Evolutionary conservation across 2,329 filamentous ascomycete species (phyloP).

Genomic region (Calonectria multiphialidica): DNA sequence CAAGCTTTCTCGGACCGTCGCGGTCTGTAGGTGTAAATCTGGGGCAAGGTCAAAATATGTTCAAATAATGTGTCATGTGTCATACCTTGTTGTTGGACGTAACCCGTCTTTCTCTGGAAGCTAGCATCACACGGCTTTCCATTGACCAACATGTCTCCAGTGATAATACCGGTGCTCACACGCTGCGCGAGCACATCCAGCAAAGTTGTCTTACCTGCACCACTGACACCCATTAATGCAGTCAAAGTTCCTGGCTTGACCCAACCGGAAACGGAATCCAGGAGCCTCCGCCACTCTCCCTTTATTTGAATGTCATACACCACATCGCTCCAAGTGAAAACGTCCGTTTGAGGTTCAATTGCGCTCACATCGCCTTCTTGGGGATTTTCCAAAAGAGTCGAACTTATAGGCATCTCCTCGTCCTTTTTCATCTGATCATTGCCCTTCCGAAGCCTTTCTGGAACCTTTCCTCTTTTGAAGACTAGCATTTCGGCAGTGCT

Average conservation of each 20-base stretch:
- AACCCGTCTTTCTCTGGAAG: conserved; percentile 75
- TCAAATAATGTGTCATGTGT: not conserved
- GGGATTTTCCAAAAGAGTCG: conserved; percentile 24
- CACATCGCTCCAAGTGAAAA: conserved; percentile 86
- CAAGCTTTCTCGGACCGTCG: conserved; percentile 67
- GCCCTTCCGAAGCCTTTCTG: conserved; percentile 52
- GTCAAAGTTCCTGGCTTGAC: conserved; percentile 91
- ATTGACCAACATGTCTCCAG: conserved; percentile 75
- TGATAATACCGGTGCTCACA: conserved; percentile 71
- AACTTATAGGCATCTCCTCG: conserved; percentile 47
- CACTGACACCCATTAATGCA: conserved; percentile 76
- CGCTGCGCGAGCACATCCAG: conserved; percentile 60
- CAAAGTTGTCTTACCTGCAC: conserved; percentile 59
- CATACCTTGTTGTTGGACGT: conserved; percentile 74
- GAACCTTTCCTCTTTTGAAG: conserved; percentile 69
- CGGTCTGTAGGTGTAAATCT: conserved; percentile 68
- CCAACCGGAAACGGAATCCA: conserved; percentile 88
- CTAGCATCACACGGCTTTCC: conserved; percentile 66
- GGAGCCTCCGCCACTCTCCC: conserved; percentile 74
- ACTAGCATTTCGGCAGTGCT: conserved; percentile 78
- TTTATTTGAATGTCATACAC: conserved; percentile 82
- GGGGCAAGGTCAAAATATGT: not conserved
- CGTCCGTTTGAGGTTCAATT: conserved; percentile 60
- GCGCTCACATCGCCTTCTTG: conserved; percentile 40
- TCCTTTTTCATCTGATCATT: conserved; percentile 43